phyloP scores from a whole-genome alignment of 1,284 basidiomycete species.

The Termitomyces sp. region DNA sequence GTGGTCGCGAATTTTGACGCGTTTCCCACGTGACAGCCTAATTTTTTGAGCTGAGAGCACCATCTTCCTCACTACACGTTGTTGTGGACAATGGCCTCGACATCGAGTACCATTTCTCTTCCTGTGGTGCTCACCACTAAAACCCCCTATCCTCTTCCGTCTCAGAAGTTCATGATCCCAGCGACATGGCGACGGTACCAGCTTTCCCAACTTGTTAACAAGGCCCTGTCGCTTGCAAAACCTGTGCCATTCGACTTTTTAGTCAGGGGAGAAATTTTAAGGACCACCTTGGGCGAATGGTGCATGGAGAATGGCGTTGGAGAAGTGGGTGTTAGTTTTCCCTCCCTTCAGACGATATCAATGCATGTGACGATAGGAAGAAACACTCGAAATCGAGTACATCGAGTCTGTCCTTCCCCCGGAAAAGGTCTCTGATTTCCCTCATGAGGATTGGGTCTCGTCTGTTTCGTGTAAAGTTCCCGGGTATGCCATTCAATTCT shows the following conservation, averaged over 20 bases:
- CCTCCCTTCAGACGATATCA: not conserved
- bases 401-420: conserved; percentile 91
- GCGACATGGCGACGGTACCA: conserved; percentile 89
- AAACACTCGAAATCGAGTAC: conserved; percentile 92
- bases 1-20: not conserved
- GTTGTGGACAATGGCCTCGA: conserved; percentile 11
- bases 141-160: conserved; percentile 77
- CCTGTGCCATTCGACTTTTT: conserved; percentile 95
- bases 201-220: conserved; percentile 97
- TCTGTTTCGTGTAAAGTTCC: conserved; percentile 67
- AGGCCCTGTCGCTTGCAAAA: conserved; percentile 72
- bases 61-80: not conserved
- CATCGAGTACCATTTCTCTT: conserved; percentile 9
- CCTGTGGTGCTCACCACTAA: conserved; percentile 82
- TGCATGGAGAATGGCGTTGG: conserved; percentile 67
- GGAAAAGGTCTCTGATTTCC: conserved; percentile 72
- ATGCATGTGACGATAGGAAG: conserved; percentile 50
- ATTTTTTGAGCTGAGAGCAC: not conserved
- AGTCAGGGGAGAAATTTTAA: conserved; percentile 76
- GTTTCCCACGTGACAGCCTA: conserved; percentile 1
- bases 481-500: conserved; percentile 44
- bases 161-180: conserved; percentile 93
- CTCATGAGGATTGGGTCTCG: conserved; percentile 94
- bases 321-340: conserved; percentile 43
- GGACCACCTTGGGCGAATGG: conserved; percentile 75